Base-by-base conservation (phyloP, 805 yeast species). In the Saccharomycodes ludwigii region DNA sequence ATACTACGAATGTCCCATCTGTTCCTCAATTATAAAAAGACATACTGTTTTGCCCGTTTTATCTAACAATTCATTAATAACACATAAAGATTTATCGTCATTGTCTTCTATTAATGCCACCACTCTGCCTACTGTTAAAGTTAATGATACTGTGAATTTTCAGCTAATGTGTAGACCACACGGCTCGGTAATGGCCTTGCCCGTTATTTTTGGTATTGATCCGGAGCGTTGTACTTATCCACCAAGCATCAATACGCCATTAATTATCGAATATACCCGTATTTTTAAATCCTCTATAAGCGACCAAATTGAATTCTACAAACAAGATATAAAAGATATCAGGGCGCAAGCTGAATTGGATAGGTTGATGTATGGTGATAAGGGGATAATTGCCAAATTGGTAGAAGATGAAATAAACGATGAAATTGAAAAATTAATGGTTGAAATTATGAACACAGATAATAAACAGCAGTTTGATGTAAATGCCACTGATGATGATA, bases 1-100 rank as follows among this genome's bases (percentile, higher is more conserved):
- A 45, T 65, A 66, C 35, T 73, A 72, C 32, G 82, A 73, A 27
- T 86, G 96, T 51, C 96, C 96, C 0, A 54, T 86, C 17, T 86
- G 96, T 54, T 63, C 74, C 4, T 71, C 73, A 29, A 54, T 58
- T 24, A 62, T 78, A 8, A 61, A 65, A 33, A 65, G 66, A 15
- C 65, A 66, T 17, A 75, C 72, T 31, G 60, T 76, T 7, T 67
- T 76, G 34, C 85, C 94, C 0, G 95, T 81, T 0, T 45, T 70
- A 28, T 62, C 66, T 29, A 48, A 48, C 75, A 71, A 37, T 75
- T 68, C 32, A 55, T 59, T 58, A 1, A 83, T 86, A 0, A 59
- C 55, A 21, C 50, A 64, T 2, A 68, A 70, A 4, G 66, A 70
- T 29, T 74, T n/a, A n/a, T n/a, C n/a, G n/a, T n/a, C n/a, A n/a